Conservation (phyloP, 1,139 yeast genomes). For the Pichia sp. region DNA sequence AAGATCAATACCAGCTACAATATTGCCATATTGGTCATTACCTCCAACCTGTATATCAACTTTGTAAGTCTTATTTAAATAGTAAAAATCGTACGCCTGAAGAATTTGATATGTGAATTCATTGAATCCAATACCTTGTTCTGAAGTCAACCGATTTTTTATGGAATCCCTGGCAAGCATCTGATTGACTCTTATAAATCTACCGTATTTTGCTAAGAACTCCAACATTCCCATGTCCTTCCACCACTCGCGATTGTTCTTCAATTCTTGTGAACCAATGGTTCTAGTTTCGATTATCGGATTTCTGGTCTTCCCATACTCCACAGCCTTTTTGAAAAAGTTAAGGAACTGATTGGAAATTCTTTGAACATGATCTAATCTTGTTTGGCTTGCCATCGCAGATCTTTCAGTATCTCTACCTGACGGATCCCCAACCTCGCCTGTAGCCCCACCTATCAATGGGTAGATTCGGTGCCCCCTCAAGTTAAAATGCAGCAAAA, state of each 20-base stretch:
- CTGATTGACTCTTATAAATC: constrained; percentile 70
- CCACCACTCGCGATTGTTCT: constrained; percentile 86
- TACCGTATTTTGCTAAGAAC: constrained; percentile 71
- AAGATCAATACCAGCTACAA: constrained; percentile 90
- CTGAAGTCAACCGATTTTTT: constrained; percentile 60
- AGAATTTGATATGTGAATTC: constrained; percentile 89
- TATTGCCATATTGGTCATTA: constrained; percentile 97
- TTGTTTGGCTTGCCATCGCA: constrained; percentile 42
- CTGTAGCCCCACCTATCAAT: constrained; percentile 96
- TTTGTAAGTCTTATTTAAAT: constrained; percentile 50
- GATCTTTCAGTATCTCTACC: constrained; percentile 76
- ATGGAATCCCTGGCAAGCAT: constrained; percentile 91
- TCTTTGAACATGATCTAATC: constrained; percentile 50
- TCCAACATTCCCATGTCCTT: constrained; percentile 62
- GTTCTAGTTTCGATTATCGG: constrained; percentile 34
- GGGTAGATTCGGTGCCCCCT: constrained; percentile 81
- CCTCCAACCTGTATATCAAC: constrained; percentile 90
- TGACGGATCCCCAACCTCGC: constrained; percentile 94
- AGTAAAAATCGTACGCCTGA: constrained; percentile 93
- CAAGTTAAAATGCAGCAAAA: constrained; percentile 71
- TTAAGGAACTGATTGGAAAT: constrained; percentile 56
- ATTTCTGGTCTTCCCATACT: constrained; percentile 51
- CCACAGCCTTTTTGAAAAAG: constrained; percentile 58
- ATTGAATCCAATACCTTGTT: constrained; percentile 80
- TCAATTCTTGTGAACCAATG: constrained; percentile 28